phyloP scores from a whole-genome alignment of 2,329 filamentous ascomycete species.

The Trichoderma brevicompactum region DNA sequence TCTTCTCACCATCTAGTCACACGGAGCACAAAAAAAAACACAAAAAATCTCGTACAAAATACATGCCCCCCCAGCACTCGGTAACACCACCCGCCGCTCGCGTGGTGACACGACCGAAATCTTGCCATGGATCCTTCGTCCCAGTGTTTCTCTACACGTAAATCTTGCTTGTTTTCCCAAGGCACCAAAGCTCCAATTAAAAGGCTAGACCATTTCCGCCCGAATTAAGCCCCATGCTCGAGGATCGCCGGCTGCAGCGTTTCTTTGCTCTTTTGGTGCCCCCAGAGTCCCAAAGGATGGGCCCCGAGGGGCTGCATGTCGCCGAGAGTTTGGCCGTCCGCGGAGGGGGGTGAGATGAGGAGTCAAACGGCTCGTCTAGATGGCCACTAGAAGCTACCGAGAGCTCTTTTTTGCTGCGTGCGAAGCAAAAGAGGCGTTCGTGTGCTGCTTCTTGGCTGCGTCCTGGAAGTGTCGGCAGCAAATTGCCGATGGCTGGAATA shows the following conservation, averaged over 20 bases:
- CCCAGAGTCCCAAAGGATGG: neutral
- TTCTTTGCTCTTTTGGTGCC: neutral
- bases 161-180: slow-evolving; percentile 1
- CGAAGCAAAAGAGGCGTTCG: neutral
- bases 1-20: too few species aligned
- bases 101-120: slow-evolving; percentile 13
- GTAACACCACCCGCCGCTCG: slow-evolving; percentile 23
- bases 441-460: neutral
- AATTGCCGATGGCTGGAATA: slow-evolving; percentile 12
- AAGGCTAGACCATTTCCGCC: neutral
- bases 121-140: slow-evolving; percentile 9
- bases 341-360: slow-evolving; percentile 11
- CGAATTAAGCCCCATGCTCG: slow-evolving; percentile 6
- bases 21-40: too few species aligned
- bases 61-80: neutral
- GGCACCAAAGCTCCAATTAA: neutral
- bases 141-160: neutral
- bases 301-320: slow-evolving; percentile 30
- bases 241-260: slow-evolving; percentile 23
- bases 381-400: slow-evolving; percentile 24
- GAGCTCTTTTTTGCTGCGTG: neutral
- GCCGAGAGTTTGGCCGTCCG: slow-evolving; percentile 33
- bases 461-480: slow-evolving; percentile 19
- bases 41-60: too few species aligned
- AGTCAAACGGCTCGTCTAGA: slow-evolving; percentile 9